Evolutionary conservation across 441 rosid species (phyloP).

Genomic region (Flueggea neowawraea): DNA sequence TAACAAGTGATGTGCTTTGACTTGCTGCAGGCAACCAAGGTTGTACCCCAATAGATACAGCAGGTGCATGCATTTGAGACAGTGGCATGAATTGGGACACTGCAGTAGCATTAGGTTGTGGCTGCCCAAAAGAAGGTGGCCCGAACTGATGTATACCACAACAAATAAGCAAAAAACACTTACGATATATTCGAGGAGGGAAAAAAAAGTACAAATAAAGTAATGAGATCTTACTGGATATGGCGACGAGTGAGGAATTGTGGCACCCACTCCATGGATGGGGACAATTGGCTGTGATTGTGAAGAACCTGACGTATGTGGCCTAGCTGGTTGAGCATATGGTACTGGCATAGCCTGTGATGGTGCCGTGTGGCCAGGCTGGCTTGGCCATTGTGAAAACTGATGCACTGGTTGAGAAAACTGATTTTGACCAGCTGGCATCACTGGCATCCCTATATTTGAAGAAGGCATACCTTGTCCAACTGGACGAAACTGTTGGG

Average conservation of each 20-base stretch:
- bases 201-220: constrained; percentile 10
- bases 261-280: not conserved
- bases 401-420: constrained; percentile 74
- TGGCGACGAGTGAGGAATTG: constrained; percentile 48
- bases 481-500: constrained; percentile 66
- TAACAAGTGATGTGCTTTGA: constrained; percentile 40
- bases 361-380: constrained; percentile 53
- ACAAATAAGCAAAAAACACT: not conserved
- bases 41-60: constrained; percentile 43
- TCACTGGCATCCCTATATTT: constrained; percentile 44
- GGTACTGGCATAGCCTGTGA: constrained; percentile 57
- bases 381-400: constrained; percentile 67
- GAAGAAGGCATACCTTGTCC: constrained; percentile 24
- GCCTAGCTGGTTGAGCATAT: constrained; percentile 60
- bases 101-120: constrained; percentile 43
- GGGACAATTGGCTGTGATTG: constrained; percentile 47
- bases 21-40: constrained; percentile 60
- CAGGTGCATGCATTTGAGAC: constrained; percentile 59
- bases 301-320: constrained; percentile 48
- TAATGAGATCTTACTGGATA: constrained; percentile 42
- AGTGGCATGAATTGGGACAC: constrained; percentile 53
- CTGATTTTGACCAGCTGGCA: constrained; percentile 56
- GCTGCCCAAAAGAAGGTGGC: constrained; percentile 63
- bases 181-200: not conserved
- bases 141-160: constrained; percentile 45